Evolutionary conservation across 129 eudicot genomes (phyloP).

Genomic region (Lonicera japonica): DNA sequence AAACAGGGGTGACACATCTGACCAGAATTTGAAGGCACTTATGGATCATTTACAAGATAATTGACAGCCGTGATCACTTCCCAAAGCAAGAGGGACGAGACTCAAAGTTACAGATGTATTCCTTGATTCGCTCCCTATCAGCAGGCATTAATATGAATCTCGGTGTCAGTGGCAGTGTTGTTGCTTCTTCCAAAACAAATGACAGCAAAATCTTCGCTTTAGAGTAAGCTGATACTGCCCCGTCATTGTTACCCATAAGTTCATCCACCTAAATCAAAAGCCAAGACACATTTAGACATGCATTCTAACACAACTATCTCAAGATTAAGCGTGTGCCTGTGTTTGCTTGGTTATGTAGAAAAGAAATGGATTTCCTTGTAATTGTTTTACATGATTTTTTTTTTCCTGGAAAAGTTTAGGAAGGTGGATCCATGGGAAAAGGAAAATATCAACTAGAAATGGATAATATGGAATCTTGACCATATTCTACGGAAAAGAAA

Average conservation of each 20-base stretch:
- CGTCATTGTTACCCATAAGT: conserved; percentile 4
- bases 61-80: neutral
- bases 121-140: conserved; percentile 13
- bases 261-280: conserved; percentile 17
- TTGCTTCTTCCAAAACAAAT: conserved; percentile 15
- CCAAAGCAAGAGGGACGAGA: conserved; percentile 2
- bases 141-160: conserved; percentile 3
- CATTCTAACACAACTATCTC: too few species aligned
- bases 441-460: neutral
- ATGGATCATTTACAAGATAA: neutral
- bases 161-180: conserved; percentile 13
- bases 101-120: conserved; percentile 12
- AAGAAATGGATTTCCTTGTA: too few species aligned
- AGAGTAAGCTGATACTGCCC: conserved; percentile 11
- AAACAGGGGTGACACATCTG: neutral
- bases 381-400: too few species aligned
- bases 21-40: neutral
- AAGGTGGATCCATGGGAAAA: too few species aligned
- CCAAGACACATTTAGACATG: neutral
- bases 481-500: too few species aligned
- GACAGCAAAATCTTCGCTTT: conserved; percentile 20
- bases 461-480: too few species aligned
- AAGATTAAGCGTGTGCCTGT: too few species aligned
- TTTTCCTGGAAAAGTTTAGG: too few species aligned
- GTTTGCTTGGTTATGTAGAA: too few species aligned